Conservation (phyloP, 331 rosid genomes). For the Malus hybrid region DNA sequence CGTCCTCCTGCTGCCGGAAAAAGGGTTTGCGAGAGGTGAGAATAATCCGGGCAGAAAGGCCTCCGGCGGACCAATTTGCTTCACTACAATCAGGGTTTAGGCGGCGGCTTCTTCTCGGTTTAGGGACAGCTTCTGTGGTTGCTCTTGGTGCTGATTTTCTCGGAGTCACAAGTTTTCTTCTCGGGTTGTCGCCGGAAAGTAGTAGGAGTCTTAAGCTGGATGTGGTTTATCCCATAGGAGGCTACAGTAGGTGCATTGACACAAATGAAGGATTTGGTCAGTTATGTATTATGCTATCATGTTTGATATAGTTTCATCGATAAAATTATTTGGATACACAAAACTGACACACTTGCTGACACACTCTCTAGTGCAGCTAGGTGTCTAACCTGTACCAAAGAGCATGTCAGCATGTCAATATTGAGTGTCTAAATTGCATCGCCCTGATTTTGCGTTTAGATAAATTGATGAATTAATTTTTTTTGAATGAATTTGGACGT, state of each 20-base stretch:
- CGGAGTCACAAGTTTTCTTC: slow-evolving; percentile 64
- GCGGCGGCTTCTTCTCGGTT: slow-evolving; percentile 44
- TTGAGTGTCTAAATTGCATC: too few relatives aligned
- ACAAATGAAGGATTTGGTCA: slow-evolving; percentile 71
- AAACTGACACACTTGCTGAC: too few relatives aligned
- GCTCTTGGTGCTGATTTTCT: slow-evolving; percentile 81
- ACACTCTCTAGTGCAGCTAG: too few relatives aligned
- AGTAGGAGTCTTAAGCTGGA: slow-evolving; percentile 64
- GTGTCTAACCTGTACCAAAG: too few relatives aligned
- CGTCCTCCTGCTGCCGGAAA: slow-evolving; percentile 22
- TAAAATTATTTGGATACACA: too few relatives aligned
- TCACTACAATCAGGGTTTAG: slow-evolving; percentile 36
- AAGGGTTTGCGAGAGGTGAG: slow-evolving; percentile 6
- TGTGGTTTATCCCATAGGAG: slow-evolving; percentile 55
- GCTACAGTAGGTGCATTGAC: slow-evolving; percentile 67
- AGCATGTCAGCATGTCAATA: too few relatives aligned
- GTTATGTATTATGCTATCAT: not conserved
- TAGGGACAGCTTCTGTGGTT: slow-evolving; percentile 73
- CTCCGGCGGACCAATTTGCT: slow-evolving; percentile 46
- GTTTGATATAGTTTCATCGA: not conserved
- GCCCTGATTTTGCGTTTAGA: not conserved
- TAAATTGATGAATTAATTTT: not conserved
- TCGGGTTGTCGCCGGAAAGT: slow-evolving; percentile 53
- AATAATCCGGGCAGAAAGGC: not conserved
- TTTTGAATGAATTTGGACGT: not conserved